These are phyloP conservation scores for Heliosperma pusillum DNA, from an alignment of 148 eudicot species.

Conservation along the genomic window DNA sequence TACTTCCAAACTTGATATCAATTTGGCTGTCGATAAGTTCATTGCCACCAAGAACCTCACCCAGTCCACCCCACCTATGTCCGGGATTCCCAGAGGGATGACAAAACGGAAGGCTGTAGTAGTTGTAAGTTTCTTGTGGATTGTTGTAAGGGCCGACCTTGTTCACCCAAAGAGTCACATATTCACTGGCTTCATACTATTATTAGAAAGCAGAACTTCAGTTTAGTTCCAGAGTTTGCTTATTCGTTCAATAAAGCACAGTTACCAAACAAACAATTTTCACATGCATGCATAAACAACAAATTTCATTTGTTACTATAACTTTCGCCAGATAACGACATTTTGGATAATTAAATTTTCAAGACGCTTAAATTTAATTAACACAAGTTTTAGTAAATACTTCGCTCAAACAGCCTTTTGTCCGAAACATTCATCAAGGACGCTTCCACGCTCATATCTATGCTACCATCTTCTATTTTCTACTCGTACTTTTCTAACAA, in stretches of 20 bases:
- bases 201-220: conserved; percentile 5
- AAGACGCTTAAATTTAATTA: background rate
- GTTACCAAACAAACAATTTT: background rate
- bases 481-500: background rate
- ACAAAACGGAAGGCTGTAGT: conserved; percentile 89
- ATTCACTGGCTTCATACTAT: conserved; percentile 70
- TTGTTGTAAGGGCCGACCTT: conserved; percentile 96
- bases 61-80: conserved; percentile 98
- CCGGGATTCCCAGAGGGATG: conserved; percentile 57
- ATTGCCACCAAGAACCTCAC: conserved; percentile 96
- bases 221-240: background rate
- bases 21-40: conserved; percentile 95
- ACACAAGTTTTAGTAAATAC: background rate
- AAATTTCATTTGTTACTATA: too few species aligned
- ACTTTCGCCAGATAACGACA: background rate
- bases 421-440: background rate
- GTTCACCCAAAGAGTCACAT: conserved; percentile 92
- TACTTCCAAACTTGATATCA: conserved; percentile 67
- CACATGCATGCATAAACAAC: too few species aligned
- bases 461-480: background rate
- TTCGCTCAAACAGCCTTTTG: background rate
- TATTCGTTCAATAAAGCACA: background rate
- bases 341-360: background rate
- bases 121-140: conserved; percentile 97
- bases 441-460: too few species aligned